Percentiles rank a stretch among this genome's conserved stretches.
Conservation (phyloP, 2,329 filamentous ascomycete species). For the Pyrenochaeta sp. region DNA sequence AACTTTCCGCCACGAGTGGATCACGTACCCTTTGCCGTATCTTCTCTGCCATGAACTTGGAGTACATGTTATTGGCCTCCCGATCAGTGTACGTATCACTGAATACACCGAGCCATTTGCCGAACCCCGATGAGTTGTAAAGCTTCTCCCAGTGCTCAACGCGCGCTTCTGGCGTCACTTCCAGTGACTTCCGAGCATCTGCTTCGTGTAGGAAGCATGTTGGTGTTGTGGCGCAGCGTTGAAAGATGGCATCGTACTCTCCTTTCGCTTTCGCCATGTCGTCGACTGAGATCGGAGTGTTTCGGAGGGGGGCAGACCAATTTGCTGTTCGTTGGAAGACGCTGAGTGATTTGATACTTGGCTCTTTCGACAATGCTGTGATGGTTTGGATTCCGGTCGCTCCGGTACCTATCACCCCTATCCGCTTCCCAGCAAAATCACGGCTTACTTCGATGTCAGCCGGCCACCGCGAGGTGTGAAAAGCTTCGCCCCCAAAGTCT, state of each 20-base stretch:
- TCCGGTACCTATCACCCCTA: constrained; percentile 69
- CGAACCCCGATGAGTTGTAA: constrained; percentile 50
- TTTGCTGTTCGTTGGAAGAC: constrained; percentile 36
- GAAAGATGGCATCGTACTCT: constrained; percentile 46
- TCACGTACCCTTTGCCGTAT: constrained; percentile 49
- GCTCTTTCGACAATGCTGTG: constrained; percentile 22
- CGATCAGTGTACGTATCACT: constrained; percentile 29
- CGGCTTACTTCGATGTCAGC: constrained; percentile 57
- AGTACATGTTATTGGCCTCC: constrained; percentile 32
- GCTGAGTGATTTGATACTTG: constrained; percentile 34
- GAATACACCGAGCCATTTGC: constrained; percentile 42
- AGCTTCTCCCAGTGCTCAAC: constrained; percentile 39
- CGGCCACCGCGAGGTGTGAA: constrained; percentile 68
- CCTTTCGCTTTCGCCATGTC: constrained; percentile 40
- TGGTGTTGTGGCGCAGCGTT: constrained; percentile 27
- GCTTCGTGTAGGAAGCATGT: constrained; percentile 43
- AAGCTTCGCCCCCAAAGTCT: constrained; percentile 63
- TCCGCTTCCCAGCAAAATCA: constrained; percentile 54
- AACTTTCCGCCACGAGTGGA: constrained; percentile 51
- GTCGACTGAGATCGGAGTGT: constrained; percentile 33
- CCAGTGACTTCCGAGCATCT: constrained; percentile 41
- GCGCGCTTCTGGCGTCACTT: constrained; percentile 45
- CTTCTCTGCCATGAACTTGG: constrained; percentile 40
- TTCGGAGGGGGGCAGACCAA: constrained; percentile 64
- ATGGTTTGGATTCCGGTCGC: constrained; percentile 67